phyloP scores from a whole-genome alignment of 805 yeast genomes.

The Wickerhamiella lipophila region DNA sequence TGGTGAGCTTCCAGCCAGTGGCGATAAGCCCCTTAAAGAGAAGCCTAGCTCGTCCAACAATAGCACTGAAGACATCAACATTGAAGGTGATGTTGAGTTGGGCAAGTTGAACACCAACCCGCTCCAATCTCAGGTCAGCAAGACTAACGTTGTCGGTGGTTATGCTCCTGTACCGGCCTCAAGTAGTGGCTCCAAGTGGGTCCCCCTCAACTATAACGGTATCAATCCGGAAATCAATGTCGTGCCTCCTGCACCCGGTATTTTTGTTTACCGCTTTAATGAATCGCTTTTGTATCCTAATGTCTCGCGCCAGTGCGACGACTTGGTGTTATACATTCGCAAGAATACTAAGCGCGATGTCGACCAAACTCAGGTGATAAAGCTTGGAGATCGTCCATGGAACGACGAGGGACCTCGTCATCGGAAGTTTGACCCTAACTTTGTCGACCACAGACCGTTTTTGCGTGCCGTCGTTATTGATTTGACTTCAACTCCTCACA shows the following conservation, averaged over 20 bases:
- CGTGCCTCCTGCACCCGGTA: slow-evolving; percentile 80
- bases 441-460: slow-evolving; percentile 46
- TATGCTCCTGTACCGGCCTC: slow-evolving; percentile 11
- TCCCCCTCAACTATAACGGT: slow-evolving; percentile 31
- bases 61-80: slow-evolving; percentile 7
- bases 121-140: neutral
- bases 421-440: slow-evolving; percentile 22
- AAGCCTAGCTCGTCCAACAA: neutral
- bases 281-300: slow-evolving; percentile 79
- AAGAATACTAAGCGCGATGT: slow-evolving; percentile 49
- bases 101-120: neutral
- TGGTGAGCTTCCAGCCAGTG: slow-evolving; percentile 18
- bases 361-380: slow-evolving; percentile 20
- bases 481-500: slow-evolving; percentile 59
- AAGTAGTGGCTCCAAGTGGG: slow-evolving; percentile 22
- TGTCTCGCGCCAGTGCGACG: slow-evolving; percentile 58
- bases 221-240: slow-evolving; percentile 48
- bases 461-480: slow-evolving; percentile 67
- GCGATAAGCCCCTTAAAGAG: neutral
- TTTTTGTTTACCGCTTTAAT: slow-evolving; percentile 67
- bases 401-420: slow-evolving; percentile 64
- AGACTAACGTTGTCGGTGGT: slow-evolving; percentile 5
- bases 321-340: slow-evolving; percentile 54
- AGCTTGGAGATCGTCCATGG: slow-evolving; percentile 67
- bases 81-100: slow-evolving; percentile 5